These are phyloP conservation scores for Allantophomopsis cytisporea DNA, from an alignment of 2,329 filamentous ascomycete species.

Conservation along the genomic window DNA sequence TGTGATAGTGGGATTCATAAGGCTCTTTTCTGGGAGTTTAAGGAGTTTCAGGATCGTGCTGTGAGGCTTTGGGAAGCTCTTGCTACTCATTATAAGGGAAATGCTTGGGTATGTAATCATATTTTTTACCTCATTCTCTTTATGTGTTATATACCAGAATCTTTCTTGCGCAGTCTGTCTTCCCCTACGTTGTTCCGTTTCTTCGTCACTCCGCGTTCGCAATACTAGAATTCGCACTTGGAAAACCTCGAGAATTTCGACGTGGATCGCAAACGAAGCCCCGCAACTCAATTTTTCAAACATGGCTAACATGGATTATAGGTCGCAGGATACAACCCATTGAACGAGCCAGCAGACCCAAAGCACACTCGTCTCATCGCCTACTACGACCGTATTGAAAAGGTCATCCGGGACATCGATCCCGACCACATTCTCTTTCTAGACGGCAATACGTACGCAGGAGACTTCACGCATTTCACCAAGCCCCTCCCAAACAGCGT, in stretches of 20 bases:
- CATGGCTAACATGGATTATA: neutral
- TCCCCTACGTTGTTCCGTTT: neutral
- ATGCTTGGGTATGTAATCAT: constrained; percentile 16
- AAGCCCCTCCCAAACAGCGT: constrained; percentile 31
- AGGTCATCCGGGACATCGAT: constrained; percentile 24
- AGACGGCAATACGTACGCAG: constrained; percentile 38
- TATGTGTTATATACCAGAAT: too few relatives aligned
- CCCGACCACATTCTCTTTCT: constrained; percentile 34
- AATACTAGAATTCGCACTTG: too few relatives aligned
- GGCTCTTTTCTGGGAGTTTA: constrained; percentile 31
- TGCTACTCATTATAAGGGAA: constrained; percentile 25
- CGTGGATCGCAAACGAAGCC: too few relatives aligned
- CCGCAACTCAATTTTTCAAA: neutral
- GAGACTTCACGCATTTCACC: constrained; percentile 31
- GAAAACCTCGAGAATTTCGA: too few relatives aligned
- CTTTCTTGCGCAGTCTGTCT: too few relatives aligned
- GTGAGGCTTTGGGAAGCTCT: constrained; percentile 29
- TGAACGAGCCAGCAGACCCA: constrained; percentile 21
- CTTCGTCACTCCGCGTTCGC: neutral
- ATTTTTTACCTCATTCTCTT: too few relatives aligned
- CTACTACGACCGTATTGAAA: constrained; percentile 27
- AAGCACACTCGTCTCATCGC: constrained; percentile 20
- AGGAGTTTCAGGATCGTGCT: constrained; percentile 29
- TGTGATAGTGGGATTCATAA: constrained; percentile 22
- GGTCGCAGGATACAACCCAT: constrained; percentile 16